Percentiles rank a stretch among this genome's conserved stretches.
Evolutionary conservation across 176 grass and related monocot species (phyloP).

Genomic region (Phoenix roebelenii): DNA sequence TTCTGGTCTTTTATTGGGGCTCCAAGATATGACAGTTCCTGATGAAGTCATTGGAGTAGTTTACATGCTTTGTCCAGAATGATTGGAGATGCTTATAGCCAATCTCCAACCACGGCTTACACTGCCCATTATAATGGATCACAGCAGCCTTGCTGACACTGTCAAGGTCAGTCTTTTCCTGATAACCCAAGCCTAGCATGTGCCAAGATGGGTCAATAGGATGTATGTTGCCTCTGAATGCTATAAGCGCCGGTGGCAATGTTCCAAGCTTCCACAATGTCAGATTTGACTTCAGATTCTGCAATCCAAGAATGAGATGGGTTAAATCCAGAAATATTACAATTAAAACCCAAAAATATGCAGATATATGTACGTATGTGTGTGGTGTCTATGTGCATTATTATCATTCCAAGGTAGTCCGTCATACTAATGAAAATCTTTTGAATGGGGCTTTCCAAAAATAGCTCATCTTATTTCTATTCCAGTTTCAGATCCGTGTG

Average conservation of each 20-base stretch:
- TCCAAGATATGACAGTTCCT: conserved; percentile 19
- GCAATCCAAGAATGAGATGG: neutral
- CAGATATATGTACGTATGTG: no score
- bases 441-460: no score
- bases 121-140: conserved; percentile 18
- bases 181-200: conserved; percentile 16
- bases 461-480: no score
- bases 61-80: conserved; percentile 19
- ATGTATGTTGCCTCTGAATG: conserved; percentile 14
- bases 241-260: conserved; percentile 10
- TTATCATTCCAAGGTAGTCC: no score
- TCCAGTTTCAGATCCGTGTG: no score
- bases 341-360: no score
- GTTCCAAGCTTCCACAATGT: conserved; percentile 13
- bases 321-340: no score
- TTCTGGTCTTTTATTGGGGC: conserved; percentile 2
- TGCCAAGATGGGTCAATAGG: conserved; percentile 16
- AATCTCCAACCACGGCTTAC: conserved; percentile 20
- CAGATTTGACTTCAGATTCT: conserved; percentile 20
- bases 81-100: conserved; percentile 15
- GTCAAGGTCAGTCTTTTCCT: conserved; percentile 10
- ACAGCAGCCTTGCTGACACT: conserved; percentile 13
- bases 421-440: no score
- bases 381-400: no score
- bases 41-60: conserved; percentile 18